phyloP scores from a whole-genome alignment of 2,329 filamentous ascomycete species.

The Penicillium verrucosum region DNA sequence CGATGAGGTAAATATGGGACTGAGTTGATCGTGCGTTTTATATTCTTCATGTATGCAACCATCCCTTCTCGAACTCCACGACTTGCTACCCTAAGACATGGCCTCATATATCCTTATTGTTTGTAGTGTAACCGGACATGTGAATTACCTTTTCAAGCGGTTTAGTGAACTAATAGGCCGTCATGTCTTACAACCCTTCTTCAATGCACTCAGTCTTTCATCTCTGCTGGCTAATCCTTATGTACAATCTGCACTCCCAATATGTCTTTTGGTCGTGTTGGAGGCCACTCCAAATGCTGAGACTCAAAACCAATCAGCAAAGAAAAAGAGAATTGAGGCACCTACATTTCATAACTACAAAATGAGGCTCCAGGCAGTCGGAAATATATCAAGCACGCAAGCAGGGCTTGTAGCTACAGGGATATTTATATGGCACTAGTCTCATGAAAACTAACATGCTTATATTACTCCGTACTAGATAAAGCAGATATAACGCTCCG shows the following conservation, averaged over 20 bases:
- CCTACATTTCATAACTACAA: not conserved
- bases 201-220: too few relatives aligned
- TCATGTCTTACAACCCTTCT: too few relatives aligned
- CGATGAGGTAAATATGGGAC: constrained; percentile 78
- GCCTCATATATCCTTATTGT: not conserved
- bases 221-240: too few relatives aligned
- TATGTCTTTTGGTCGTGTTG: too few relatives aligned
- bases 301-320: too few relatives aligned
- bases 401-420: not conserved
- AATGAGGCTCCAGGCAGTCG: not conserved
- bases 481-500: too few relatives aligned
- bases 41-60: not conserved
- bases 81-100: not conserved
- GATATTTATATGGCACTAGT: not conserved
- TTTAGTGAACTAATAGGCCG: too few relatives aligned
- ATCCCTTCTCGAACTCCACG: not conserved
- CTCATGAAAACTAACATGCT: too few relatives aligned
- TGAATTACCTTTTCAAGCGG: too few relatives aligned
- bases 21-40: constrained; percentile 57
- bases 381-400: not conserved
- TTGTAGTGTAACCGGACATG: not conserved
- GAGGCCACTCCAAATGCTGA: too few relatives aligned
- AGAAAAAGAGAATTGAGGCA: not conserved
- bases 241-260: too few relatives aligned
- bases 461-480: too few relatives aligned